Evolutionary conservation across 2,329 filamentous ascomycete species (phyloP).

Genomic region (Botrytis aclada): DNA sequence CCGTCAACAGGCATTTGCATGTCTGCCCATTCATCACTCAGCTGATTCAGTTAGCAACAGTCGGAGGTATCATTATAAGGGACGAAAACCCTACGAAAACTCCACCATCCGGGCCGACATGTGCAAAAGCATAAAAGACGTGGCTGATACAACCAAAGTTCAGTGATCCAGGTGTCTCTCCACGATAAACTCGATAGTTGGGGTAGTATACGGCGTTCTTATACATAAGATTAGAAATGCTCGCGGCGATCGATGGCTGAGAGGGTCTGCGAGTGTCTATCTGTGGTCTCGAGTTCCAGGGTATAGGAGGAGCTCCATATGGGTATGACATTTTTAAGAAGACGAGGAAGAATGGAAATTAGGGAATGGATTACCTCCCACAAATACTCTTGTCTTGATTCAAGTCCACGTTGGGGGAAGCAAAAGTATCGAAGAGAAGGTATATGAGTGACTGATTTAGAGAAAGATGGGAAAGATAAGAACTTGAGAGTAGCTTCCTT

Average conservation of each 20-base stretch:
- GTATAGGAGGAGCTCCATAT: conserved; percentile 31
- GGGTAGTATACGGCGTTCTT: conserved; percentile 82
- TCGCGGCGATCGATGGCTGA: conserved; percentile 34
- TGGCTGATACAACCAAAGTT: conserved; percentile 76
- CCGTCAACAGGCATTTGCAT: conserved; percentile 69
- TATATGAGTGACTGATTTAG: not conserved
- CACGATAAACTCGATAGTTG: conserved; percentile 71
- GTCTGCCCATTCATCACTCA: conserved; percentile 79
- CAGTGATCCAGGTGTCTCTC: conserved; percentile 69
- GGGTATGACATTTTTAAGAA: conserved; percentile 28
- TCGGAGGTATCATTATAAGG: not conserved
- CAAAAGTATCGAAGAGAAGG: not conserved
- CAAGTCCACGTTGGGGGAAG: not conserved
- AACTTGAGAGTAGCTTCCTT: not conserved
- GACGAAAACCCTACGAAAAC: conserved; percentile 62
- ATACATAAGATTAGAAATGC: conserved; percentile 49
- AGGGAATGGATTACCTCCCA: not conserved
- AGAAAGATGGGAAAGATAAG: not conserved
- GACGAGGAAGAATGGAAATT: not conserved
- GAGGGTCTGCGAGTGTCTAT: conserved; percentile 33
- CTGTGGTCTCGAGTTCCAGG: conserved; percentile 31
- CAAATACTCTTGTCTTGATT: not conserved
- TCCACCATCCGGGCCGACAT: conserved; percentile 66
- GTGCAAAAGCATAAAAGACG: conserved; percentile 81
- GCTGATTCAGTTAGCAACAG: conserved; percentile 44